Base-by-base conservation (phyloP, 2,329 filamentous ascomycete species). In the Diaporthe sp. region DNA sequence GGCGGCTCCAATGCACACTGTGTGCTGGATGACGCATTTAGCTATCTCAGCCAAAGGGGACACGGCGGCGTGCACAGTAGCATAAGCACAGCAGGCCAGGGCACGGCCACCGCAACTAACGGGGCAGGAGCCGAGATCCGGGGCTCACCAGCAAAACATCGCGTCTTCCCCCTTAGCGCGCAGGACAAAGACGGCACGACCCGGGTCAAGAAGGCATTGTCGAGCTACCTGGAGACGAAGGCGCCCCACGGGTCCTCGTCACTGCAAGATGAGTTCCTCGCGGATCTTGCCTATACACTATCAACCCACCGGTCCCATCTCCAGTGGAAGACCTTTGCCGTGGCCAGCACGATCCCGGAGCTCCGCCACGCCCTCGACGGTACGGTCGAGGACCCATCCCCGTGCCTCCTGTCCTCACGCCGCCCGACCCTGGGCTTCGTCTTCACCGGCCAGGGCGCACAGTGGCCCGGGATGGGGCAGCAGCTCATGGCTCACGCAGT, bases 381-480 rank as follows among this genome's bases (percentile, higher is more conserved):
- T 1, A 57, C 3, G 13, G 25, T 20, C 15, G 53, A 57, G 25
- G 17, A 57, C 12, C 28, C 53, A 20, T 31, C 53, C 25, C 28
- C 53, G 8, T 57, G 25, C 25, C 31, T 42, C 22, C 58, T 37
- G 34, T 61, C 42, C 28, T 51, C 28, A 37, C 67, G n/a, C 49
- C 25, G 25, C 22, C 51, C 42, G 61, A 22, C 25, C 34, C 55
- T 75, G 7, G 73, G 34, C 25, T 71, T 75, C 34, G 31, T 79
- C 73, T 75, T 75, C 58, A 75, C 73, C 17, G 77, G 77, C 49
- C 78, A 78, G 71, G 78, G 77, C 37, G 76, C 77, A 4, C 76
- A 78, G 47, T 78, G 76, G 76, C 58, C 63, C 15, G 72, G 67
- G n/a, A 81, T 81, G 80, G 80, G 78, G 7, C 68, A 71, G 4